Conservation (phyloP, 805 yeast genomes). For the Vanderwaltozyma verrucispora region DNA sequence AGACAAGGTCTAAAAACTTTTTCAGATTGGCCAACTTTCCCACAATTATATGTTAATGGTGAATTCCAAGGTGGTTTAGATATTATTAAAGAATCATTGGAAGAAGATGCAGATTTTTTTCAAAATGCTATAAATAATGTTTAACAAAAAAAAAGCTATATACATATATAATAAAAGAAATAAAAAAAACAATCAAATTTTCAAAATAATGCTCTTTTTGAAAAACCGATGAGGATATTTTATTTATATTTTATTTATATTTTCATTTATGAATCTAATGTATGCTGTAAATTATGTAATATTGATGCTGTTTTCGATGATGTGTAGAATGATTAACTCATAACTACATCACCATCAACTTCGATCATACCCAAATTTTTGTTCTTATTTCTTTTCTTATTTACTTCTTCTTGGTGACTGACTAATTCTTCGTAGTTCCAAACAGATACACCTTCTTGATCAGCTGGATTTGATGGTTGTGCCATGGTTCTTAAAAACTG, state of each 20-base stretch:
- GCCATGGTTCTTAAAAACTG: conserved; percentile 89
- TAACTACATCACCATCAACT: conserved; percentile 9
- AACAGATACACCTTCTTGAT: conserved; percentile 88
- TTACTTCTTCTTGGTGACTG: conserved; percentile 36
- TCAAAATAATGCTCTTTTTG: too few relatives aligned
- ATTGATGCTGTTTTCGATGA: too few relatives aligned
- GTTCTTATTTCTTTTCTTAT: conserved; percentile 7
- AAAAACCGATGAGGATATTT: too few relatives aligned
- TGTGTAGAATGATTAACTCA: conserved; percentile 1
- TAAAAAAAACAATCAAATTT: too few relatives aligned
- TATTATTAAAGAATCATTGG: conserved; percentile 84
- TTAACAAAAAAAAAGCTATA: too few relatives aligned
- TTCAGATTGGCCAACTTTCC: conserved; percentile 99
- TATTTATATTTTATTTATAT: too few relatives aligned
- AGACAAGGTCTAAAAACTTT: conserved; percentile 87
- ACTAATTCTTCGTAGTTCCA: conserved; percentile 72
- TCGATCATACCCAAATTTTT: conserved; percentile 5
- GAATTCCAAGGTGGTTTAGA: conserved; percentile 98
- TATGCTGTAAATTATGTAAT: too few relatives aligned
- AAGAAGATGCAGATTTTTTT: conserved; percentile 83
- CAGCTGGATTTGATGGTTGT: conserved; percentile 82
- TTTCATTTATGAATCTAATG: too few relatives aligned
- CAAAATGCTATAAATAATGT: conserved; percentile 41
- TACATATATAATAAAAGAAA: too few relatives aligned
- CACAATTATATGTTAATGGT: conserved; percentile 88